Evolutionary conservation across 257 asterid genomes (phyloP).

Genomic region (Ligustrum vulgare): DNA sequence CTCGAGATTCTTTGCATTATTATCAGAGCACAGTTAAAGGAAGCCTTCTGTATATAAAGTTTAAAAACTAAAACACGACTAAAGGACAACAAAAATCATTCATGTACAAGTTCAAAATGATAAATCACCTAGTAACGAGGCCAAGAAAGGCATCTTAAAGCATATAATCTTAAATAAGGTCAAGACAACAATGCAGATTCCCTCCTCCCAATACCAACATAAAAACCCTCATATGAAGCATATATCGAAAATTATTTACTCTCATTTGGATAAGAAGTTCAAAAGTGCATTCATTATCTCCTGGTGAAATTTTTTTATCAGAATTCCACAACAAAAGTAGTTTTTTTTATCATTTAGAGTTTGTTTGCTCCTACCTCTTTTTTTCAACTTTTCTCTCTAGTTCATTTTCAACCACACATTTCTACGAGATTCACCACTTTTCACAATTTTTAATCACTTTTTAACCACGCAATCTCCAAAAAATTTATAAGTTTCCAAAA

Average conservation of each 20-base stretch:
- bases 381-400: no score
- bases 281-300: not conserved
- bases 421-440: no score
- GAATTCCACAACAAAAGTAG: not conserved
- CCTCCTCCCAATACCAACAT: not conserved
- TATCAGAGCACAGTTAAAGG: not conserved
- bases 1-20: not conserved
- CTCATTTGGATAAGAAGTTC: not conserved
- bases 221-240: slow-evolving; percentile 1
- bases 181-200: not conserved
- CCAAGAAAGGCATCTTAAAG: not conserved
- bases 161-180: not conserved
- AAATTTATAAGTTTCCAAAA: no score
- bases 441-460: no score
- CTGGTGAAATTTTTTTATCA: not conserved
- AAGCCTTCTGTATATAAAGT: not conserved
- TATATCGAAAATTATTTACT: not conserved
- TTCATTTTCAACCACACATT: no score
- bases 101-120: not conserved
- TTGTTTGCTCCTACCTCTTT: no score
- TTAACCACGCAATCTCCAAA: no score
- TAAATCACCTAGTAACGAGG: not conserved
- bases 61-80: not conserved
- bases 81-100: not conserved
- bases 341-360: no score